phyloP scores from a whole-genome alignment of 1,139 yeast genomes.

The Scheffersomyces lignicola region DNA sequence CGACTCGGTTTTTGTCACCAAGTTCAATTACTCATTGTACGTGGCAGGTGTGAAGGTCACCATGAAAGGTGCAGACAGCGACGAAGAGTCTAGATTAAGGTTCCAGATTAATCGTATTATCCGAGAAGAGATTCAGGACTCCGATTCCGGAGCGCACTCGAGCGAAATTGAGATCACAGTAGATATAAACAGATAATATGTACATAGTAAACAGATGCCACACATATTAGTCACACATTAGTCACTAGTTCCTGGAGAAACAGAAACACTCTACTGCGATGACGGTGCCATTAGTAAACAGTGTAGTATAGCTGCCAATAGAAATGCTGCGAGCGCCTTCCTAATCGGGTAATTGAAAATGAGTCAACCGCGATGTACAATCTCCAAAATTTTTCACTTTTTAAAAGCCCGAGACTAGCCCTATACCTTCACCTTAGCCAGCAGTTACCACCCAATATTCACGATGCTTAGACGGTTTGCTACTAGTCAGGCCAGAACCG shows the following conservation, averaged over 20 bases:
- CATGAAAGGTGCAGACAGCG: conserved; percentile 70
- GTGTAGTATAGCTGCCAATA: not conserved
- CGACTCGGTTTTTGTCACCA: conserved; percentile 53
- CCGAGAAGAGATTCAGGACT: conserved; percentile 24
- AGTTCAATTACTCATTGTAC: conserved; percentile 59
- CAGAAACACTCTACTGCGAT: too few relatives aligned
- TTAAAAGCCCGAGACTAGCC: conserved; percentile 9
- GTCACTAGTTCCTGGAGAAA: too few relatives aligned
- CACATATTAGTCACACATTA: too few relatives aligned
- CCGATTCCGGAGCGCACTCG: conserved; percentile 23
- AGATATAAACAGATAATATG: conserved; percentile 49
- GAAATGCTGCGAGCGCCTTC: conserved; percentile 9
- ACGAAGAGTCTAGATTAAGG: conserved; percentile 60
- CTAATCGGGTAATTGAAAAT: conserved; percentile 25
- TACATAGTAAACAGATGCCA: not conserved
- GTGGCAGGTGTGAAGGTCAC: conserved; percentile 54
- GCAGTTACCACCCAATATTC: not conserved
- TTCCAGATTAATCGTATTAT: conserved; percentile 55
- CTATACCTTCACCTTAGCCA: conserved; percentile 8
- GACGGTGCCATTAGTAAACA: too few relatives aligned
- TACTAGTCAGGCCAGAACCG: not conserved
- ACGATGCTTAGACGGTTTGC: conserved; percentile 2
- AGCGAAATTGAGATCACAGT: conserved; percentile 58
- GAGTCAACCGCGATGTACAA: conserved; percentile 42
- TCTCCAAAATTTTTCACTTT: conserved; percentile 14